phyloP scores from a whole-genome alignment of 2,329 filamentous ascomycete genomes.

The Pochonia chlamydosporia region DNA sequence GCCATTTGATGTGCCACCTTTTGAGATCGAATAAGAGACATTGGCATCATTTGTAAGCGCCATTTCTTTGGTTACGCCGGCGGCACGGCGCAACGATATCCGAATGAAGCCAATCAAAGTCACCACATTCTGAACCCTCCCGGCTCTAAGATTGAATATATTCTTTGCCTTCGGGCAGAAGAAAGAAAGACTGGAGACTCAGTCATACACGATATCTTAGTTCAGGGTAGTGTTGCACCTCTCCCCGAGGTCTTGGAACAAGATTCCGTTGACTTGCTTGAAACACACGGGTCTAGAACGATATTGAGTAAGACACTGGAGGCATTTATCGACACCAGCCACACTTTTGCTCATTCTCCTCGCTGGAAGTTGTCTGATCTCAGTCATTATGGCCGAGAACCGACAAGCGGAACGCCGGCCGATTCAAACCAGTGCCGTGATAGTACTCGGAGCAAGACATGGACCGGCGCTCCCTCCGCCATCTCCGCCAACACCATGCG shows the following conservation, averaged over 20 bases:
- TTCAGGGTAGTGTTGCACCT: neutral
- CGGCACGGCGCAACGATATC: neutral
- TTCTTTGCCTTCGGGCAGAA: neutral
- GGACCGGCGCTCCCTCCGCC: slow-evolving; percentile 38
- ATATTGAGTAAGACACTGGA: neutral
- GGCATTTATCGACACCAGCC: neutral
- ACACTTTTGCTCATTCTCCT: neutral
- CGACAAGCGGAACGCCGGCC: slow-evolving; percentile 29
- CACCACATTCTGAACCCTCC: neutral
- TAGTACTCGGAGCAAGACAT: slow-evolving; percentile 35
- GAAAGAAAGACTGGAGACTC: neutral
- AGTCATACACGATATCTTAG: neutral
- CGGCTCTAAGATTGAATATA: neutral
- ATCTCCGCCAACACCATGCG: slow-evolving; percentile 42
- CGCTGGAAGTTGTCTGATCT: neutral
- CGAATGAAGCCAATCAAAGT: neutral
- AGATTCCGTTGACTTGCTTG: too few species aligned
- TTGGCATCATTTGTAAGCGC: neutral
- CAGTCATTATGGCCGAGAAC: slow-evolving; percentile 10
- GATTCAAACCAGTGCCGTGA: slow-evolving; percentile 46
- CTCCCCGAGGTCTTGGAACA: neutral
- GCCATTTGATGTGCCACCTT: neutral
- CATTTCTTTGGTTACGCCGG: neutral
- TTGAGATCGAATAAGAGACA: neutral
- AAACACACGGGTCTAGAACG: neutral